Conservation (phyloP, 2,329 filamentous ascomycete genomes). For the Diaporthe citrichinensis region DNA sequence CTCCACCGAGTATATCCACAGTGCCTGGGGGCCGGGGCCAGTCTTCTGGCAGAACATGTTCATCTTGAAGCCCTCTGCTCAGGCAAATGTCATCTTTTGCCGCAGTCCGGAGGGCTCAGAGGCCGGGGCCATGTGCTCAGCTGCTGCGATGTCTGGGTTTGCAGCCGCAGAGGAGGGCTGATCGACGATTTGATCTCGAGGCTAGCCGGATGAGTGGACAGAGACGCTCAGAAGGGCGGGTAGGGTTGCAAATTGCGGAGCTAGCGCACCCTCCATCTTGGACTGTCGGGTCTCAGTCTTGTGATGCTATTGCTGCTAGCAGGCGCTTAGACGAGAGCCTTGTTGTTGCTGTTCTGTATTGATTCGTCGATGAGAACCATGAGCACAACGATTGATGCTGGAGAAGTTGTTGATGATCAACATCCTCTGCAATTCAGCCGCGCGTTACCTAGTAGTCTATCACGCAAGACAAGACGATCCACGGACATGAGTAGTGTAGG, state of each 20-base stretch:
- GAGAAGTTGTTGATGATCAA: neutral
- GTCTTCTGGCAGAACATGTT: neutral
- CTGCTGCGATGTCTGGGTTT: neutral
- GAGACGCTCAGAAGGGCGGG: slow-evolving; percentile 16
- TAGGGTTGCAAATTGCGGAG: slow-evolving; percentile 34
- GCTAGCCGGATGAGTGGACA: slow-evolving; percentile 29
- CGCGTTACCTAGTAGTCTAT: slow-evolving; percentile 2
- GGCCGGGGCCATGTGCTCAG: neutral
- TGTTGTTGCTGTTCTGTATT: neutral
- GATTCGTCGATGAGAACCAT: slow-evolving; percentile 7
- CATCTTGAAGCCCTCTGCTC: neutral
- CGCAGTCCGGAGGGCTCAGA: neutral
- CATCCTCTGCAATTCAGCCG: slow-evolving; percentile 14
- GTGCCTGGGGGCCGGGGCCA: neutral
- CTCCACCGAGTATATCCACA: slow-evolving; percentile 33
- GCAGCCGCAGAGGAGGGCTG: slow-evolving; percentile 11
- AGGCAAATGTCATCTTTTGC: neutral
- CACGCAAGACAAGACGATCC: neutral
- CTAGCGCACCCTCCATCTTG: slow-evolving; percentile 18
- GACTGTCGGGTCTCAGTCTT: slow-evolving; percentile 17
- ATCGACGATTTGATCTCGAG: slow-evolving; percentile 26
- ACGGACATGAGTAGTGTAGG: neutral
- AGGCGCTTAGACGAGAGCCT: slow-evolving; percentile 13
- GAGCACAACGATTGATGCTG: neutral
- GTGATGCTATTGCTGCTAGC: slow-evolving; percentile 26